Evolutionary conservation across 139 green algal genomes (phyloP).

Genomic region (Chlamydomonas incerta): DNA sequence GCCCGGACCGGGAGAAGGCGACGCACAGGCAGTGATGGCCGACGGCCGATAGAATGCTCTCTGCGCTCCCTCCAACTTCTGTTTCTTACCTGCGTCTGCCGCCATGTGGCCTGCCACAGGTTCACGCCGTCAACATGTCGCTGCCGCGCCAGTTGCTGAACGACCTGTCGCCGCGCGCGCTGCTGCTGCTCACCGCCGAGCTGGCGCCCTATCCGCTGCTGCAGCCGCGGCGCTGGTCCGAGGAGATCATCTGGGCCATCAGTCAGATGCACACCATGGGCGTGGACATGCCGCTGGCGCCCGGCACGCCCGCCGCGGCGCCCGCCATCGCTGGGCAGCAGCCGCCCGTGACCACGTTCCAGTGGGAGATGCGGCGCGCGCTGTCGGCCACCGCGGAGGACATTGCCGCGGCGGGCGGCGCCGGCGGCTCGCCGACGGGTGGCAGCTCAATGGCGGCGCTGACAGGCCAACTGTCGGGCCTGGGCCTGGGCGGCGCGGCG

Average conservation of each 20-base stretch:
- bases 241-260: conserved; percentile 36
- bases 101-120: background rate
- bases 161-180: conserved; percentile 27
- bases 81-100: background rate
- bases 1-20: too few relatives aligned
- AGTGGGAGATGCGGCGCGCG: conserved; percentile 37
- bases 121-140: conserved; percentile 42
- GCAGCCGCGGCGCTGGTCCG: conserved; percentile 40
- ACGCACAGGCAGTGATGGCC: too few relatives aligned
- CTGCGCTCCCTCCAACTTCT: background rate
- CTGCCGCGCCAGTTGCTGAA: conserved; percentile 44
- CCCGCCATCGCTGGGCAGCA: background rate
- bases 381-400: conserved; percentile 28
- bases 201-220: conserved; percentile 30
- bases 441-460: background rate
- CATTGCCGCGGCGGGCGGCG: conserved; percentile 17
- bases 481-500: background rate
- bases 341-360: background rate
- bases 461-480: background rate
- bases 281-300: background rate
- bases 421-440: conserved; percentile 15
- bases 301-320: background rate
- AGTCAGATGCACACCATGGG: conserved; percentile 41
- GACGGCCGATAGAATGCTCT: too few relatives aligned
- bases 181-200: conserved; percentile 41